A percentile compares a stretch with the other conserved stretches of the same genome.
Conservation (phyloP, 495 filamentous ascomycete genomes). For the Glonium stellatum region DNA sequence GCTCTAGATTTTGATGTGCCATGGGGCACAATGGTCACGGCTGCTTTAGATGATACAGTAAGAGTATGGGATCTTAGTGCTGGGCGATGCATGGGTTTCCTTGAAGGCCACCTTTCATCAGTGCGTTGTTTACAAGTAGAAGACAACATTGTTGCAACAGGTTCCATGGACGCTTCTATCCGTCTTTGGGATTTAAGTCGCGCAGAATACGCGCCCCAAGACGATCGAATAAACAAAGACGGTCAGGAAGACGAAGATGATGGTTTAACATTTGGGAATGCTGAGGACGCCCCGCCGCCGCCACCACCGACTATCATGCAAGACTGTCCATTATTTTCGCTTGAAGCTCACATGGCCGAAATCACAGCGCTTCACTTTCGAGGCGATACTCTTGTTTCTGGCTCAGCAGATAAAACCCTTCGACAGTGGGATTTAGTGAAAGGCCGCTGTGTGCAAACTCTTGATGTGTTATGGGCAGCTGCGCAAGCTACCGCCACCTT, state of each 20-base stretch:
- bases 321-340: slow-evolving; percentile 78
- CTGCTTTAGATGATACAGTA: slow-evolving; percentile 93
- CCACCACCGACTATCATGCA: slow-evolving; percentile 66
- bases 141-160: slow-evolving; percentile 91
- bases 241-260: slow-evolving; percentile 54
- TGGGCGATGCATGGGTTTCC: slow-evolving; percentile 78
- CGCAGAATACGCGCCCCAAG: slow-evolving; percentile 54
- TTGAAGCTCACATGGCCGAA: slow-evolving; percentile 87
- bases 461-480: slow-evolving; percentile 98
- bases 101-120: slow-evolving; percentile 93
- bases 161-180: slow-evolving; percentile 92
- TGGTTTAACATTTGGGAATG: slow-evolving; percentile 49
- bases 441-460: slow-evolving; percentile 90
- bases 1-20: slow-evolving; percentile 92
- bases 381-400: slow-evolving; percentile 83
- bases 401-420: slow-evolving; percentile 93
- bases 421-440: slow-evolving; percentile 96
- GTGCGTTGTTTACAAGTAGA: slow-evolving; percentile 90
- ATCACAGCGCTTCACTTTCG: slow-evolving; percentile 89
- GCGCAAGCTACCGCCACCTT: slow-evolving; percentile 61
- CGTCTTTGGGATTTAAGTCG: slow-evolving; percentile 85
- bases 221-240: slow-evolving; percentile 58
- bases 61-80: slow-evolving; percentile 94
- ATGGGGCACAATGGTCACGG: slow-evolving; percentile 92
- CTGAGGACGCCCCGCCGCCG: slow-evolving; percentile 53